Percentiles rank a stretch among this genome's conserved stretches.
phyloP scores from a whole-genome alignment of 768 basidiomycete genomes.

The Suillus americanus region DNA sequence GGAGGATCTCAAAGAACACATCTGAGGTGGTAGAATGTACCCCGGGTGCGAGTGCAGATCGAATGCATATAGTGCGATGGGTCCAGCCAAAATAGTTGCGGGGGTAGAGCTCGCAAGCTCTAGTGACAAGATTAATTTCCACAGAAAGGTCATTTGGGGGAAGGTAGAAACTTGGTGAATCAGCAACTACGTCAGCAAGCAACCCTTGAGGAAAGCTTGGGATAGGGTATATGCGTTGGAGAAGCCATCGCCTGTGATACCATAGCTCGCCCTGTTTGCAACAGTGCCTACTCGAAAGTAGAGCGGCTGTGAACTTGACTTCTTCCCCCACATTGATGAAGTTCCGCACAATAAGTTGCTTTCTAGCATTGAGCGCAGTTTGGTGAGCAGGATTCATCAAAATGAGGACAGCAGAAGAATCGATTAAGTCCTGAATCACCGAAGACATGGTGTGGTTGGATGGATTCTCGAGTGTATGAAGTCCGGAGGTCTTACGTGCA shows the following conservation, averaged over 20 bases:
- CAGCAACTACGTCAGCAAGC: neutral
- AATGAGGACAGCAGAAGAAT: conserved; percentile 50
- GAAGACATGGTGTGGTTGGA: conserved; percentile 14
- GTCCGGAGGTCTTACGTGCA: conserved; percentile 14
- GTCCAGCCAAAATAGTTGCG: conserved; percentile 78
- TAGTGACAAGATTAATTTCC: conserved; percentile 50
- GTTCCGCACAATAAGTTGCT: conserved; percentile 44
- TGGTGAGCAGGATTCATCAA: conserved; percentile 70
- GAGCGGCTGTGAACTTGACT: conserved; percentile 43
- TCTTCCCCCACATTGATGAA: conserved; percentile 43
- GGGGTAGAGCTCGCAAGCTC: conserved; percentile 61
- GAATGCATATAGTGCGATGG: conserved; percentile 55
- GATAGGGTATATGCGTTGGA: conserved; percentile 34
- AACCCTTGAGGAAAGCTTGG: conserved; percentile 1
- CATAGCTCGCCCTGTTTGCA: conserved; percentile 69
- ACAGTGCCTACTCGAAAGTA: conserved; percentile 52
- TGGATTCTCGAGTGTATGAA: neutral
- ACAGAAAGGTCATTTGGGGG: conserved; percentile 34
- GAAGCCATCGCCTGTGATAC: conserved; percentile 71
- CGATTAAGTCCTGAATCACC: conserved; percentile 19
- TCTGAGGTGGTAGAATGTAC: conserved; percentile 18
- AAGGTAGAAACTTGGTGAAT: conserved; percentile 24
- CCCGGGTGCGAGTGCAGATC: conserved; percentile 21
- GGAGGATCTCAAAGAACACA: conserved; percentile 33
- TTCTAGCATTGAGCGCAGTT: conserved; percentile 64